These are phyloP conservation scores for Cladophialophora immunda DNA, from an alignment of 2,329 filamentous ascomycete species.

Conservation along the genomic window DNA sequence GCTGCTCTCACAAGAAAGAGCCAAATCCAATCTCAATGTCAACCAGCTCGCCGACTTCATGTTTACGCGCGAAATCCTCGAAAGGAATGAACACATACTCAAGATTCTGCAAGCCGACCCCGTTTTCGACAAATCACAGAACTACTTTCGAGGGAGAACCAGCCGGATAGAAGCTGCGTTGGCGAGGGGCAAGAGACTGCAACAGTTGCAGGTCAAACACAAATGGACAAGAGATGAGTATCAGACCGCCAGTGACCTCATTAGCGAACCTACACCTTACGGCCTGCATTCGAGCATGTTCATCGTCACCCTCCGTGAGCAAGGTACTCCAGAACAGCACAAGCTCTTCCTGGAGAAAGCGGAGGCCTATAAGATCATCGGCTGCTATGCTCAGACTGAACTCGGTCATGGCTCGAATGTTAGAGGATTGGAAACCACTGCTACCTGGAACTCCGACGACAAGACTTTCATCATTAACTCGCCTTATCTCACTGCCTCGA, in stretches of 20 bases:
- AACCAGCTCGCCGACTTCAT: conserved; percentile 73
- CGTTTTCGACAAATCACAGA: conserved; percentile 80
- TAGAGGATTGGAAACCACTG: conserved; percentile 74
- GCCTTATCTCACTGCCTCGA: conserved; percentile 76
- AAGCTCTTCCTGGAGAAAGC: conserved; percentile 75
- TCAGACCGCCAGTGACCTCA: conserved; percentile 70
- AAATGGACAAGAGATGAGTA: conserved; percentile 74
- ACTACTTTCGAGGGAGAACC: conserved; percentile 75
- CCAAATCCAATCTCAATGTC: conserved; percentile 71
- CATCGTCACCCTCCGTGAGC: conserved; percentile 73
- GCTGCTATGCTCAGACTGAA: conserved; percentile 84
- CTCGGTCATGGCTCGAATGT: conserved; percentile 82
- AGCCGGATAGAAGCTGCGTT: conserved; percentile 75
- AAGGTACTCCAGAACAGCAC: conserved; percentile 77
- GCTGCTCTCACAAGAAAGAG: conserved; percentile 73
- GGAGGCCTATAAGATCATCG: conserved; percentile 74
- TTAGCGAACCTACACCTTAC: conserved; percentile 78
- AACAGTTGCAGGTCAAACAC: conserved; percentile 71
- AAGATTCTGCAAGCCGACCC: conserved; percentile 71
- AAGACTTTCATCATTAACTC: conserved; percentile 80
- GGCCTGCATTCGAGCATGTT: conserved; percentile 77
- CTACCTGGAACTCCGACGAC: conserved; percentile 76
- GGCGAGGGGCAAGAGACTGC: conserved; percentile 74
- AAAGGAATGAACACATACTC: conserved; percentile 68
- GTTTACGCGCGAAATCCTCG: conserved; percentile 71